Evolutionary conservation across 176 grass and related monocot genomes (phyloP).

Genomic region (Puccinellia tenuiflora): DNA sequence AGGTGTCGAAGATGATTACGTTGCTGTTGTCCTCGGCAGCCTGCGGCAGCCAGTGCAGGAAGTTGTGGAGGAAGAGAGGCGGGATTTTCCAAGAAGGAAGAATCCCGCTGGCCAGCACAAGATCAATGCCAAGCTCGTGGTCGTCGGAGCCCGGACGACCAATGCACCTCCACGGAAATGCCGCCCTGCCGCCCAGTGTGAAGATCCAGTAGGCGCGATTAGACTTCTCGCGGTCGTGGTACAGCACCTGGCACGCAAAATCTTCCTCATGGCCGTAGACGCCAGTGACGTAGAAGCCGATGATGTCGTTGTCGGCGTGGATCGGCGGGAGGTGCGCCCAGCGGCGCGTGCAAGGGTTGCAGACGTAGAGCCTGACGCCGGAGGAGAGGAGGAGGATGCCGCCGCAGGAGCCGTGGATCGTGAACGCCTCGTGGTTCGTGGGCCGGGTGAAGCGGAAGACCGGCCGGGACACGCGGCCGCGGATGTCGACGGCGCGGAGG

Average conservation of each 20-base stretch:
- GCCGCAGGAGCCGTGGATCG: constrained; percentile 2
- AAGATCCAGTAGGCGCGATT: not conserved
- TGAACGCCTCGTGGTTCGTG: not conserved
- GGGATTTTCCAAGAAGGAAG: not conserved
- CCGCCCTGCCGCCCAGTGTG: not conserved
- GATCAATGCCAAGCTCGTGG: not conserved
- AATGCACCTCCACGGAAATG: not conserved
- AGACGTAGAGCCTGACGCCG: not conserved
- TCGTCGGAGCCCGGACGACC: not conserved
- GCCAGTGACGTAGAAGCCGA: not conserved
- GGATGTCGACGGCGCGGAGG: constrained; percentile 8
- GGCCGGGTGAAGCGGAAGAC: not conserved
- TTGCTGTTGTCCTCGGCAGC: not conserved
- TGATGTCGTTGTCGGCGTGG: not conserved
- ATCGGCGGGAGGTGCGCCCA: not conserved
- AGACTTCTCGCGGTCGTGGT: not conserved
- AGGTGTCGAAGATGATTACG: not conserved
- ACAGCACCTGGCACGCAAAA: not conserved
- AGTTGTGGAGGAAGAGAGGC: not conserved
- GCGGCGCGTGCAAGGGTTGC: not conserved
- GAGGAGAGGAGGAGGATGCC: constrained; percentile 16
- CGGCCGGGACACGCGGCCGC: not conserved
- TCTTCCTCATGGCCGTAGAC: not conserved
- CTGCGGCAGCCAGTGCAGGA: not conserved
- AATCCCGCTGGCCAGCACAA: not conserved